These are phyloP conservation scores for Cordyceps cicadae DNA, from an alignment of 2,329 filamentous ascomycete species.

Conservation along the genomic window DNA sequence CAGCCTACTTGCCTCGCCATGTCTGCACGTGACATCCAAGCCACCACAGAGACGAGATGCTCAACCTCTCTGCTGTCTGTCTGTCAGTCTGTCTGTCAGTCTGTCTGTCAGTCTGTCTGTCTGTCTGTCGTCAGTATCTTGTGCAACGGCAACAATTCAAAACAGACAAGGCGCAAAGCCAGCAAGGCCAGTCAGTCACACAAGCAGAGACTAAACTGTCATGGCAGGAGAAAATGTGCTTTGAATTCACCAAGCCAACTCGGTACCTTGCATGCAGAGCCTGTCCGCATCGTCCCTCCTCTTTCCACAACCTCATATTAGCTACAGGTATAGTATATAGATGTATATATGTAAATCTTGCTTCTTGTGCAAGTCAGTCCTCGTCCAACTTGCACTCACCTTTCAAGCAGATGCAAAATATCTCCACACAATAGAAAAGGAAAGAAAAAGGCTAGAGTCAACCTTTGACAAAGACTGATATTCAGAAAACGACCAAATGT, in stretches of 20 bases:
- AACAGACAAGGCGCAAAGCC: too few relatives aligned
- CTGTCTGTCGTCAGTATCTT: too few relatives aligned
- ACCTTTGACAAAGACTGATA: background rate
- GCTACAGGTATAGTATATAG: constrained; percentile 2
- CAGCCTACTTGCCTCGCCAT: background rate
- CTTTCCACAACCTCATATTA: constrained; percentile 4
- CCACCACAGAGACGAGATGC: background rate
- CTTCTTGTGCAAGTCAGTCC: background rate
- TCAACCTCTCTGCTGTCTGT: too few relatives aligned
- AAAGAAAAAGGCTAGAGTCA: background rate
- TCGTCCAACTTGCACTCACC: background rate
- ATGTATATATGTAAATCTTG: background rate
- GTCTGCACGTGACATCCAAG: constrained; percentile 1
- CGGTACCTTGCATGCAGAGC: constrained; percentile 1
- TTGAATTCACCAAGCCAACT: background rate
- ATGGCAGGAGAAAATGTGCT: background rate
- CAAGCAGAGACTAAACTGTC: too few relatives aligned
- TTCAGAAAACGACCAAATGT: background rate
- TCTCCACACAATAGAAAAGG: background rate
- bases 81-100: too few relatives aligned
- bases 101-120: too few relatives aligned
- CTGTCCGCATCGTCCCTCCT: constrained; percentile 2
- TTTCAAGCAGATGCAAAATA: background rate
- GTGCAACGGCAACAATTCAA: background rate
- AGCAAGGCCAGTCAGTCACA: background rate